These are phyloP conservation scores for Fusarium duplospermum DNA, from an alignment of 2,329 filamentous ascomycete genomes.

Conservation along the genomic window DNA sequence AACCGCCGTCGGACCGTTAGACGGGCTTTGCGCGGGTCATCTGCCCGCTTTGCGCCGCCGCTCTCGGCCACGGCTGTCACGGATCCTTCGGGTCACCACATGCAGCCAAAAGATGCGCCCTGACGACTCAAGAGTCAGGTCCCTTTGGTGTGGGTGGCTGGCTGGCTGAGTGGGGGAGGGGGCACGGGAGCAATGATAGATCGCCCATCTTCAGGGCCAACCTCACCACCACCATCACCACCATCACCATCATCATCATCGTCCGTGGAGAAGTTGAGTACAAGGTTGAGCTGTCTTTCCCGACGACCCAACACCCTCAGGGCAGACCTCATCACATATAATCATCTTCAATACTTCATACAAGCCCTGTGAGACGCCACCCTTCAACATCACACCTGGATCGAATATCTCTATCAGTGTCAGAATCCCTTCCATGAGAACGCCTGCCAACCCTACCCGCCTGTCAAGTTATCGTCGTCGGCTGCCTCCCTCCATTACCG, in stretches of 20 bases:
- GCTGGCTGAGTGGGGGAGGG: conserved; percentile 14
- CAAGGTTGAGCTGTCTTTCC: conserved; percentile 11
- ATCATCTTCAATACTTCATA: conserved; percentile 35
- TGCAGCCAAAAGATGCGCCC: conserved; percentile 19
- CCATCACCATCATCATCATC: conserved; percentile 14
- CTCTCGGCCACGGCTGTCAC: conserved; percentile 29
- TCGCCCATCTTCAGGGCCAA: not conserved
- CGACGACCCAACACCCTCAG: conserved; percentile 15
- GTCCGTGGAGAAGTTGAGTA: conserved; percentile 1
- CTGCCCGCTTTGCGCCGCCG: conserved; percentile 6
- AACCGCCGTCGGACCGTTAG: not conserved
- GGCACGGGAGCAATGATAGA: conserved; percentile 4
- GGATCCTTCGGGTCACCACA: conserved; percentile 39
- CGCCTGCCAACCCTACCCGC: conserved; percentile 23
- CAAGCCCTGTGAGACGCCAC: conserved; percentile 13
- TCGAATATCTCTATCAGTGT: conserved; percentile 34
- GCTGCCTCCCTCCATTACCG: conserved; percentile 11
- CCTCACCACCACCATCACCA: conserved; percentile 1
- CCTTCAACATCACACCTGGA: conserved; percentile 10
- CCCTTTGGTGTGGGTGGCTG: conserved; percentile 28
- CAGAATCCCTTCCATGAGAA: conserved; percentile 33
- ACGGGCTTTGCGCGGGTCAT: conserved; percentile 23
- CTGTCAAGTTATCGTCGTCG: conserved; percentile 19
- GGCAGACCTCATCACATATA: conserved; percentile 29
- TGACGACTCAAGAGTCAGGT: conserved; percentile 20